A percentile compares a stretch with the other conserved stretches of the same genome.
Conservation (phyloP, 2,329 filamentous ascomycete genomes). For the Hortaea werneckii region DNA sequence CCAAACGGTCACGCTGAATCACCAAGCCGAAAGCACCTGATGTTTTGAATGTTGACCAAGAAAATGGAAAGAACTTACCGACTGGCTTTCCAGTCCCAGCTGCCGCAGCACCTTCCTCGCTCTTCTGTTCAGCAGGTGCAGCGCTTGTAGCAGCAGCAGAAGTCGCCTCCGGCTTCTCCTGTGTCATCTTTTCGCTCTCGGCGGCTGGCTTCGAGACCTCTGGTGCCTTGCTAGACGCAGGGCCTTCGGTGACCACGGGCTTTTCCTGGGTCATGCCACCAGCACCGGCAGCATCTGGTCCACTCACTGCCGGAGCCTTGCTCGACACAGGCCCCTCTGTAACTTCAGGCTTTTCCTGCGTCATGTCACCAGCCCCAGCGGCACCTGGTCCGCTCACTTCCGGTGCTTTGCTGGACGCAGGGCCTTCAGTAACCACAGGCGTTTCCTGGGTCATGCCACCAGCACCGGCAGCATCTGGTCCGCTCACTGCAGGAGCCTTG, state of each 20-base stretch:
- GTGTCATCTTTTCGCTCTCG: no score
- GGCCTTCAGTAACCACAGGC: slow-evolving; percentile 29
- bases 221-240: slow-evolving; percentile 24
- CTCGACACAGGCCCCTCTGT: slow-evolving; percentile 31
- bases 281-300: slow-evolving; percentile 9
- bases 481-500: slow-evolving; percentile 11
- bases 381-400: neutral
- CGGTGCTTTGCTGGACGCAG: slow-evolving; percentile 23
- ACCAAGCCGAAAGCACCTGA: no score
- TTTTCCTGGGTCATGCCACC: neutral
- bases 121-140: no score
- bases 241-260: slow-evolving; percentile 29
- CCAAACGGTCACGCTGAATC: no score
- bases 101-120: neutral
- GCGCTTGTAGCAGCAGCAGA: neutral
- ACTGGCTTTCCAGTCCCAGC: neutral
- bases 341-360: slow-evolving; percentile 14
- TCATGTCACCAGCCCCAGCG: slow-evolving; percentile 2
- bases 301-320: slow-evolving; percentile 12
- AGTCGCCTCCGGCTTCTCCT: no score
- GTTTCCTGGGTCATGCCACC: neutral
- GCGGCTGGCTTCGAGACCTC: neutral
- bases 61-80: neutral
- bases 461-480: neutral
- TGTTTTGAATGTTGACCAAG: neutral